Conservation (phyloP, 306 rosid species). For the Gynostemma pentaphyllum region DNA sequence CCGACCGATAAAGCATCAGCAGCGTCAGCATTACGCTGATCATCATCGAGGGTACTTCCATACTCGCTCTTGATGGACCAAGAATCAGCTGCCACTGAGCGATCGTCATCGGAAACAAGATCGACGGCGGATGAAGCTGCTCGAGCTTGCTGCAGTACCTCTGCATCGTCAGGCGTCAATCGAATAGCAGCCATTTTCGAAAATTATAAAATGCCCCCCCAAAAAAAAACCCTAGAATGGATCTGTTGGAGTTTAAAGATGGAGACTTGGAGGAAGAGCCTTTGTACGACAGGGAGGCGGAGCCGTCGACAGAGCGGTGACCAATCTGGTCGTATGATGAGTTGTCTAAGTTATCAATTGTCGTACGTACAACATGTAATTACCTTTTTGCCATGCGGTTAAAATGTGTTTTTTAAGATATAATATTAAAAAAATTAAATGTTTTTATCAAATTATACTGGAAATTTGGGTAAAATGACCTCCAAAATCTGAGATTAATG, state of each 20-base stretch:
- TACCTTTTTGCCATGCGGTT: too few relatives aligned
- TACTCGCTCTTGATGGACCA: conserved; percentile 99
- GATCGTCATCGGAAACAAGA: conserved; percentile 87
- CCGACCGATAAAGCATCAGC: conserved; percentile 80
- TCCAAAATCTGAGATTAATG: too few relatives aligned
- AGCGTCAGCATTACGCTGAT: conserved; percentile 93
- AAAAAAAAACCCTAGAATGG: background rate
- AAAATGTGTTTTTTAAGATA: too few relatives aligned
- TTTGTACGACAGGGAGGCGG: conserved; percentile 3
- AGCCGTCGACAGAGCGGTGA: background rate
- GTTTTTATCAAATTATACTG: too few relatives aligned
- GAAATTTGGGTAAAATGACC: too few relatives aligned
- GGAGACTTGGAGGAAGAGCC: background rate
- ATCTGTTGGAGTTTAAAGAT: background rate
- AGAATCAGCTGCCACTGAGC: conserved; percentile 86
- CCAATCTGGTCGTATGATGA: background rate
- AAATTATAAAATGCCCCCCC: background rate
- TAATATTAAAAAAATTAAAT: too few relatives aligned
- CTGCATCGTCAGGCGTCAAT: conserved; percentile 64
- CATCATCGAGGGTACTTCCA: conserved; percentile 95
- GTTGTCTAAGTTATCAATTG: background rate
- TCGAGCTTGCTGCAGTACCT: conserved; percentile 47
- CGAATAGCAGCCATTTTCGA: conserved; percentile 67
- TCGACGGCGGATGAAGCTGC: conserved; percentile 42
- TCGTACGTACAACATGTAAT: too few relatives aligned